These are phyloP conservation scores for Zelopaecilomyces penicillatus DNA, from an alignment of 2,329 filamentous ascomycete species.

Conservation along the genomic window DNA sequence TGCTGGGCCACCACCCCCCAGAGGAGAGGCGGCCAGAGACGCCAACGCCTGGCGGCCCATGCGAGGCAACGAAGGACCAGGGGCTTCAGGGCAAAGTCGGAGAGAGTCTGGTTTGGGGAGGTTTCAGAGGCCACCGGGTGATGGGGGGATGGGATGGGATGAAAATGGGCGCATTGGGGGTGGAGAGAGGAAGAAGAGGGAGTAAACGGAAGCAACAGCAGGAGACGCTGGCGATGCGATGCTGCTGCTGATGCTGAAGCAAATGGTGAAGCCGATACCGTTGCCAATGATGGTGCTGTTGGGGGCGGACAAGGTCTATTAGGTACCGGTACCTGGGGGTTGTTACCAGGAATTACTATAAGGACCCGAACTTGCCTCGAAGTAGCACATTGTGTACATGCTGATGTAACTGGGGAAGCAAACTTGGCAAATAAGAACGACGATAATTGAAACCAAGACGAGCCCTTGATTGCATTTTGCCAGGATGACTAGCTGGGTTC, in stretches of 20 bases:
- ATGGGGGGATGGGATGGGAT: slow-evolving; percentile 1
- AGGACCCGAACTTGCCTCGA: no score
- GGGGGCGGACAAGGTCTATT: no score
- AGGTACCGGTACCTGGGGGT: slow-evolving; percentile 7
- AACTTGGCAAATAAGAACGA: no score
- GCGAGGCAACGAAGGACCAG: slow-evolving; percentile 8
- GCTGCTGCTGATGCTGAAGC: no score
- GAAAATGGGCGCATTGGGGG: not conserved
- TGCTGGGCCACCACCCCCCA: slow-evolving; percentile 7
- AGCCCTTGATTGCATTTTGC: no score
- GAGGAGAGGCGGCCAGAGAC: slow-evolving; percentile 9
- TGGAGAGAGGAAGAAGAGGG: not conserved
- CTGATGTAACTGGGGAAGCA: no score
- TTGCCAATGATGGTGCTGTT: no score
- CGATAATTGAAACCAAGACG: no score
- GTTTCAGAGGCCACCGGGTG: slow-evolving; percentile 6
- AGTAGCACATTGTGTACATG: no score
- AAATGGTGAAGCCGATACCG: no score
- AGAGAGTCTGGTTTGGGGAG: not conserved
- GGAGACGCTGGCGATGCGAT: no score
- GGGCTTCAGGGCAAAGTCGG: not conserved
- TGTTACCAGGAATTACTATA: not conserved
- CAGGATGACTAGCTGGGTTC: no score
- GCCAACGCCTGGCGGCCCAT: slow-evolving; percentile 14
- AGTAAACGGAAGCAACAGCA: not conserved